Evolutionary conservation across 2,329 filamentous ascomycete species (phyloP).

Genomic region (Alternaria atra): DNA sequence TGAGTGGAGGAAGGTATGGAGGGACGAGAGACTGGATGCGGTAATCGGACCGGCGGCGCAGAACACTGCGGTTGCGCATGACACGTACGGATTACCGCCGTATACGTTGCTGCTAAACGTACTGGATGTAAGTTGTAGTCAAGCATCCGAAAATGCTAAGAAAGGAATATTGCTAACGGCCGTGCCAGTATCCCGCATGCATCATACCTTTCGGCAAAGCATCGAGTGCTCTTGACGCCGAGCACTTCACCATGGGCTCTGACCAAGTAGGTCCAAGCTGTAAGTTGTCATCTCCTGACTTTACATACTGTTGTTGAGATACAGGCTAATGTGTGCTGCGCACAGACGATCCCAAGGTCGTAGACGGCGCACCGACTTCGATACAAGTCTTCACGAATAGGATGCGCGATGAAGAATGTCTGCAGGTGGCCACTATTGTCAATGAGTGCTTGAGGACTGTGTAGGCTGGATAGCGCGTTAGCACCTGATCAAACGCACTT

Average conservation of each 20-base stretch:
- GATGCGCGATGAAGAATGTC: constrained; percentile 17
- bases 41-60: constrained; percentile 11
- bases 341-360: constrained; percentile 1
- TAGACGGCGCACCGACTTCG: constrained; percentile 4
- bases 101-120: constrained; percentile 15
- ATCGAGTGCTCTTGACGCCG: constrained; percentile 5
- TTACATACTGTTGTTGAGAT: background rate
- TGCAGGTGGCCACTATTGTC: background rate
- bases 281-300: background rate
- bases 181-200: constrained; percentile 10
- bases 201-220: constrained; percentile 10
- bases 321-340: background rate
- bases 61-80: constrained; percentile 11
- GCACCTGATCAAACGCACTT: too few species aligned
- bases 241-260: constrained; percentile 3
- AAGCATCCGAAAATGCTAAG: background rate
- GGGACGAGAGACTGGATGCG: constrained; percentile 6
- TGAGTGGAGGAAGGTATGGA: constrained; percentile 8
- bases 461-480: background rate
- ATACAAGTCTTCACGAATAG: constrained; percentile 8
- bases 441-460: constrained; percentile 5
- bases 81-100: constrained; percentile 12
- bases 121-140: constrained; percentile 6
- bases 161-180: background rate
- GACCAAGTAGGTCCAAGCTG: constrained; percentile 8